Conservation (phyloP, 2,329 filamentous ascomycete genomes). For the Sporothrix inflata region DNA sequence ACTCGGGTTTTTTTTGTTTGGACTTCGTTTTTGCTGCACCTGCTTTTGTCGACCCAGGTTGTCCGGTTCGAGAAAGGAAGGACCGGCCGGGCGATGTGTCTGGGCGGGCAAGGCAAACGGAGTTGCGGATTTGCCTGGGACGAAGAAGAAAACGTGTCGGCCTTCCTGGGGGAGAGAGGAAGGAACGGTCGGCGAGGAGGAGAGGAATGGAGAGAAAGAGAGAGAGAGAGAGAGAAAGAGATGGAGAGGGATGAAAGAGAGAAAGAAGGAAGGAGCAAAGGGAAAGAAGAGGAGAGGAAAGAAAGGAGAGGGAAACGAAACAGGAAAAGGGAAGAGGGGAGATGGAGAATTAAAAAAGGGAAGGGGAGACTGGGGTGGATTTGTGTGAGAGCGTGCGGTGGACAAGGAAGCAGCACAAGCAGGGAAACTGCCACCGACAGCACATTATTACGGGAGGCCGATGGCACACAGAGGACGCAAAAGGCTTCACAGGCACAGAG, state of each 20-base stretch:
- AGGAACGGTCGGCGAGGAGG: slow-evolving; percentile 26
- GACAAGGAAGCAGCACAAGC: slow-evolving; percentile 38
- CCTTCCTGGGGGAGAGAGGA: slow-evolving; percentile 18
- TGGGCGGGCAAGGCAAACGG: slow-evolving; percentile 2
- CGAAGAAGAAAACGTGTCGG: slow-evolving; percentile 11
- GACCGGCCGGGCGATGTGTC: not conserved
- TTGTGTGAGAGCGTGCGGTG: slow-evolving; percentile 25
- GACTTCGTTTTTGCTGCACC: slow-evolving; percentile 5
- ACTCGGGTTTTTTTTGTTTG: not conserved
- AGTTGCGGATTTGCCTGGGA: slow-evolving; percentile 14
- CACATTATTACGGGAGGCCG: slow-evolving; percentile 17
- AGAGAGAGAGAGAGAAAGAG: slow-evolving; percentile 4
- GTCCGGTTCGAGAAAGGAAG: slow-evolving; percentile 22
- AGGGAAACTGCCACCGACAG: not conserved
- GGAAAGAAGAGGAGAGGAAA: slow-evolving; percentile 9
- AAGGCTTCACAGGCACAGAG: not conserved
- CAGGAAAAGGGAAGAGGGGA: slow-evolving; percentile 36
- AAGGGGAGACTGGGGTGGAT: slow-evolving; percentile 34
- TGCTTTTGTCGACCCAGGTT: slow-evolving; percentile 5
- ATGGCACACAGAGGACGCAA: not conserved
- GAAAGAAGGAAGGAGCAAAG: slow-evolving; percentile 1
- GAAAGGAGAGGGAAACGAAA: slow-evolving; percentile 17
- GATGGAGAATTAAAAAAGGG: slow-evolving; percentile 37
- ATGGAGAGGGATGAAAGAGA: slow-evolving; percentile 13
- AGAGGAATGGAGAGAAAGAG: slow-evolving; percentile 5